A percentile compares a stretch with the other conserved stretches of the same genome.
phyloP scores from a whole-genome alignment of 495 filamentous ascomycete species.

The Talaromyces liani region DNA sequence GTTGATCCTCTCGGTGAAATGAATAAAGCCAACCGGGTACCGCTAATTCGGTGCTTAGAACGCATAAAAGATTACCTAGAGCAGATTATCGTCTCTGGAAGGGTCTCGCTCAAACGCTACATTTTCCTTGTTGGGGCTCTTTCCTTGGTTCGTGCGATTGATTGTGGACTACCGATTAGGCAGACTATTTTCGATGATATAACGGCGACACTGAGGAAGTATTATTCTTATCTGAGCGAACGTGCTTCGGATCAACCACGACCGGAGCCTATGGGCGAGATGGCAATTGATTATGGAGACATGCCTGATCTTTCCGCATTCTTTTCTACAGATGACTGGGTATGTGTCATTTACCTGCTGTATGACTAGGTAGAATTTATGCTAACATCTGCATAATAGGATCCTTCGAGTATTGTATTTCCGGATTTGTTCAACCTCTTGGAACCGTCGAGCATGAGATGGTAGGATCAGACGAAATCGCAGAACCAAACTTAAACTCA shows the following conservation, averaged over 20 bases:
- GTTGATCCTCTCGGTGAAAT: slow-evolving; percentile 11
- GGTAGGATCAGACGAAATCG: not conserved
- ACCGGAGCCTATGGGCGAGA: not conserved
- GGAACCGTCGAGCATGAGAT: not conserved
- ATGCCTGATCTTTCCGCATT: not conserved
- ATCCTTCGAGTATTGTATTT: not conserved
- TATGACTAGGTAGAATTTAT: not conserved
- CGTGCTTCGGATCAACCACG: not conserved
- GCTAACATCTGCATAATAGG: not conserved
- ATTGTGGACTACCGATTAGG: slow-evolving; percentile 12
- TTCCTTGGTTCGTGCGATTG: slow-evolving; percentile 17
- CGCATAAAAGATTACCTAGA: slow-evolving; percentile 17
- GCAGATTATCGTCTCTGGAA: slow-evolving; percentile 15
- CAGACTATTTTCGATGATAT: slow-evolving; percentile 12
- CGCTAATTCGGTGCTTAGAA: slow-evolving; percentile 13
- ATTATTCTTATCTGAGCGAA: slow-evolving; percentile 4
- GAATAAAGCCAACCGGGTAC: slow-evolving; percentile 10
- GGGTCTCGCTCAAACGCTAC: slow-evolving; percentile 18
- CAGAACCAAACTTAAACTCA: not conserved
- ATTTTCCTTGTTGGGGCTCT: slow-evolving; percentile 15
- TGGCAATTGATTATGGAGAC: not conserved
- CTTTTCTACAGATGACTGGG: slow-evolving; percentile 1
- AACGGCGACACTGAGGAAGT: slow-evolving; percentile 11
- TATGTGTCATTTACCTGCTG: not conserved
- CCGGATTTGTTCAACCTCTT: not conserved